Base-by-base conservation (phyloP, 1,284 basidiomycete species). In the Leccinum griseonigrum region DNA sequence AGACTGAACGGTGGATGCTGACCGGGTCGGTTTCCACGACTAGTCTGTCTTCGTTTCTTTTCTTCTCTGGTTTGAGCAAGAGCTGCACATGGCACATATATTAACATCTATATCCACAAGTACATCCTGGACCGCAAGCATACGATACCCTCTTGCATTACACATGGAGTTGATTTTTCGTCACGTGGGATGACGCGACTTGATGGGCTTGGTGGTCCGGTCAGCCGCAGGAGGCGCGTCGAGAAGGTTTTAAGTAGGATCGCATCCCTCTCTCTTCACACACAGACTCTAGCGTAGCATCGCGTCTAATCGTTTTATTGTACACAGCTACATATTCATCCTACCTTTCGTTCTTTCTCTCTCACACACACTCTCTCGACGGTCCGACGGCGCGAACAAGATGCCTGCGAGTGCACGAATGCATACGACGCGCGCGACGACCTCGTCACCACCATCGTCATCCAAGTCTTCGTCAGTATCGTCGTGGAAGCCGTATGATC, bases 1-100 rank as follows among this genome's bases (percentile, higher is more conserved):
- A 67, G 63, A 32, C 58, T 78, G 50, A 67, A 73, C 11, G 76
- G 74, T 26, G 69, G 64, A 56, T 77, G 74, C 55, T 75, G 58
- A 75, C 68, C 16, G 36, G 11, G 40, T 29, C 8, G 29, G 3
- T 56, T 61, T 32, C 56, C 55, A 48, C 43, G 36, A 29, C 50
- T 68, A 13, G 55, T 58, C 55, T 56, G 38, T 51, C 48, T 46
- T 22, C 18, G 43, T 46, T 22, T 46, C 43, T 46, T 46, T 50
- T 22, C 52, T 52, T 31, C 22, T 16, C 46, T 50, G 8, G n/a
- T 43, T 43, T 18, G n/a, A 18, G 40, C 40, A 43, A n/a, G 40
- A 32, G 9, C 11, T 50, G 29, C 28, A 46, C 52, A 46, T 36
- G 46, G 38, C 32, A 63, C 38, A 53, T 57, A 53, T 57, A 32